A percentile compares a stretch with the other conserved stretches of the same genome.
These are phyloP conservation scores for Pseudopyricularia cyperi DNA, from an alignment of 2,329 filamentous ascomycete species.

Conservation along the genomic window DNA sequence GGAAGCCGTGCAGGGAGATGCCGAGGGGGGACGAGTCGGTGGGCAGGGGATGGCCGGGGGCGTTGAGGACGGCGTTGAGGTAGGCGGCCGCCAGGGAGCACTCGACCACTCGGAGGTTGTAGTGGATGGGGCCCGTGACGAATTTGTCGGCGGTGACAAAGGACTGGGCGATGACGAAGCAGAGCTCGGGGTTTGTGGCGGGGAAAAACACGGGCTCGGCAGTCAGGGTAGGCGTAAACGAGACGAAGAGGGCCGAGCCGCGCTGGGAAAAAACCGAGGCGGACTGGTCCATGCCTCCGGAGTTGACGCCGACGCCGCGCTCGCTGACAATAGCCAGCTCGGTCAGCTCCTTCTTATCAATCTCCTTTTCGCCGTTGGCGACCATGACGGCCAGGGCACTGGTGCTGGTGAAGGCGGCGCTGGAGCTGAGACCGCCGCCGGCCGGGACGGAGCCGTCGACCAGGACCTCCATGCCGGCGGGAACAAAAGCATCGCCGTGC, in stretches of 20 bases:
- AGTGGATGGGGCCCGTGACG: constrained; percentile 83
- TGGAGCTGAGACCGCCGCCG: constrained; percentile 85
- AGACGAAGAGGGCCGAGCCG: constrained; percentile 79
- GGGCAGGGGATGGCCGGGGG: constrained; percentile 48
- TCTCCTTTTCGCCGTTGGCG: constrained; percentile 63
- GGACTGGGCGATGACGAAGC: constrained; percentile 87
- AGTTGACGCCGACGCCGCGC: constrained; percentile 88
- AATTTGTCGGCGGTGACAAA: constrained; percentile 93
- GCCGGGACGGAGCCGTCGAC: constrained; percentile 87
- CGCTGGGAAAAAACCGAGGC: constrained; percentile 87
- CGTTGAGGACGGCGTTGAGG: constrained; percentile 45
- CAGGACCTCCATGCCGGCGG: constrained; percentile 72
- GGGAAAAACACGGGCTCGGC: constrained; percentile 74
- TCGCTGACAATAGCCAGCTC: constrained; percentile 93
- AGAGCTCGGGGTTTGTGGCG: constrained; percentile 66
- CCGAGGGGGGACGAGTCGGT: constrained; percentile 72
- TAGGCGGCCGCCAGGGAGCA: constrained; percentile 75
- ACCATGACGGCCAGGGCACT: constrained; percentile 79
- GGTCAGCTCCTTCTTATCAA: constrained; percentile 85
- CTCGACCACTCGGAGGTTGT: constrained; percentile 94
- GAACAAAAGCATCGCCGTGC: constrained; percentile 45
- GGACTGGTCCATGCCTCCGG: constrained; percentile 95
- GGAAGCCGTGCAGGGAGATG: constrained; percentile 74
- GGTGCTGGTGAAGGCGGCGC: constrained; percentile 84
- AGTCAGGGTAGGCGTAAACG: constrained; percentile 68